phyloP scores from a whole-genome alignment of 495 filamentous ascomycete genomes.

The Cenococcum geophilum region DNA sequence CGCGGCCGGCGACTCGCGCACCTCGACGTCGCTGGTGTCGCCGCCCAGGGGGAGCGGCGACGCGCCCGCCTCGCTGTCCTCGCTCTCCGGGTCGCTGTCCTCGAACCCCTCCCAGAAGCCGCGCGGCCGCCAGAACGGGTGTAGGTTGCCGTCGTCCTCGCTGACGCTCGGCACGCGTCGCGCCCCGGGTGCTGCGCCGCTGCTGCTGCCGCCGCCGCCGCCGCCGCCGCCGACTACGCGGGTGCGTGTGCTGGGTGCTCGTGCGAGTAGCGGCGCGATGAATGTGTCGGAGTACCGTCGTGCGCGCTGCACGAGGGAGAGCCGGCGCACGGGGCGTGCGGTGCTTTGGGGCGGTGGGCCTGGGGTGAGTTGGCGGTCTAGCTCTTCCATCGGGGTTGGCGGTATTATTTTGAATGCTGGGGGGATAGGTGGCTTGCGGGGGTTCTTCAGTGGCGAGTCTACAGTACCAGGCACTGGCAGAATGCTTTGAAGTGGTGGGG shows the following conservation, averaged over 20 bases:
- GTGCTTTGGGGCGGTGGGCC: conserved; percentile 21
- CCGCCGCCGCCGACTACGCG: conserved; percentile 7
- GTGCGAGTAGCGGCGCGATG: conserved; percentile 35
- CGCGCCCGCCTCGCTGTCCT: conserved; percentile 32
- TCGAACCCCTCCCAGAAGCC: conserved; percentile 63
- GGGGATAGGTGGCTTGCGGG: conserved; percentile 62
- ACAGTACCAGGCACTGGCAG: conserved; percentile 9
- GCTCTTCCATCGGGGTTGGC: conserved; percentile 58
- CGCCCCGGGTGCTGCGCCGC: conserved; percentile 18
- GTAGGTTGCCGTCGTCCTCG: conserved; percentile 50
- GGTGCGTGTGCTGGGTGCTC: conserved; percentile 21
- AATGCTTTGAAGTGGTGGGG: conserved; percentile 22
- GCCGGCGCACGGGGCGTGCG: conserved; percentile 29
- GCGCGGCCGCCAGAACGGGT: conserved; percentile 77
- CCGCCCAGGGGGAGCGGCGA: no score
- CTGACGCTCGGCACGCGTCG: conserved; percentile 28
- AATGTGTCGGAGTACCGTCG: conserved; percentile 38
- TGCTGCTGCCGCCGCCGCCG: conserved; percentile 6
- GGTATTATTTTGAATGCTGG: conserved; percentile 70
- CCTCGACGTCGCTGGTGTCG: no score
- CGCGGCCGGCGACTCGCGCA: no score
- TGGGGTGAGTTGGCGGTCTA: conserved; percentile 45
- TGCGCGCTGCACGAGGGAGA: conserved; percentile 35
- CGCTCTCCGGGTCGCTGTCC: conserved; percentile 42
- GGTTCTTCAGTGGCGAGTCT: conserved; percentile 56